Conservation (phyloP, 2,329 filamentous ascomycete genomes). For the Fusarium sp. region DNA sequence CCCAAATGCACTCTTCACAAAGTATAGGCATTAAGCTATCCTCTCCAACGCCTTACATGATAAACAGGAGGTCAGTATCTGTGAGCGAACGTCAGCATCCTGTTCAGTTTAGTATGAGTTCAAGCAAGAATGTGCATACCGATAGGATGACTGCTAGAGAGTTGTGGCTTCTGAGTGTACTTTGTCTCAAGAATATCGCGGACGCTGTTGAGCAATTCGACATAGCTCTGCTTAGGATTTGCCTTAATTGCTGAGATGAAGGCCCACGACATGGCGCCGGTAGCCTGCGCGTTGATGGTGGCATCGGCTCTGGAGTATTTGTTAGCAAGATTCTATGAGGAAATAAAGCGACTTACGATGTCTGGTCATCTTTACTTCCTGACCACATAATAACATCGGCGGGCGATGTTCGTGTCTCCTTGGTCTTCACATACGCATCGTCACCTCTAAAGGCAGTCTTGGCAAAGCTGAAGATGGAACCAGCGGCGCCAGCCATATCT, state of each 20-base stretch:
- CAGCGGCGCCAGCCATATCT: conserved; percentile 85
- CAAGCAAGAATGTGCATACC: conserved; percentile 69
- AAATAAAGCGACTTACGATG: conserved; percentile 66
- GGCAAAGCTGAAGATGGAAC: conserved; percentile 83
- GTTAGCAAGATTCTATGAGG: conserved; percentile 39
- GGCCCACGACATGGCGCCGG: conserved; percentile 97
- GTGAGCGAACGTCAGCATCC: conserved; percentile 24
- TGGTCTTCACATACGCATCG: conserved; percentile 81
- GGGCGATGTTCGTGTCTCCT: conserved; percentile 90
- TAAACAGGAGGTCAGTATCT: conserved; percentile 76
- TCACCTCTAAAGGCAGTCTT: conserved; percentile 89
- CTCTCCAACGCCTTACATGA: conserved; percentile 64
- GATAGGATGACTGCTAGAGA: conserved; percentile 95
- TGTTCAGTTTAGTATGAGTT: rapidly evolving
- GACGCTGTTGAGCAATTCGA: conserved; percentile 94
- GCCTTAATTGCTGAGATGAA: conserved; percentile 93
- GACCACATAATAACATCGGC: conserved; percentile 99
- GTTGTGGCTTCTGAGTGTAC: conserved; percentile 94
- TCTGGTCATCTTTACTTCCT: conserved; percentile 95
- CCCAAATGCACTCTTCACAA: conserved; percentile 1
- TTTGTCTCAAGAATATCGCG: conserved; percentile 88
- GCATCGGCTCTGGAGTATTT: conserved; percentile 79
- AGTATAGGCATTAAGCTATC: conserved; percentile 67
- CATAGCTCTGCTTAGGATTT: conserved; percentile 95
- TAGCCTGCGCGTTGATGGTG: conserved; percentile 87